Evolutionary conservation across 75 land plant genomes (phyloP), one percentile per base, ranked within the genome.

Genomic region (Isoetes taiwanensis): DNA sequence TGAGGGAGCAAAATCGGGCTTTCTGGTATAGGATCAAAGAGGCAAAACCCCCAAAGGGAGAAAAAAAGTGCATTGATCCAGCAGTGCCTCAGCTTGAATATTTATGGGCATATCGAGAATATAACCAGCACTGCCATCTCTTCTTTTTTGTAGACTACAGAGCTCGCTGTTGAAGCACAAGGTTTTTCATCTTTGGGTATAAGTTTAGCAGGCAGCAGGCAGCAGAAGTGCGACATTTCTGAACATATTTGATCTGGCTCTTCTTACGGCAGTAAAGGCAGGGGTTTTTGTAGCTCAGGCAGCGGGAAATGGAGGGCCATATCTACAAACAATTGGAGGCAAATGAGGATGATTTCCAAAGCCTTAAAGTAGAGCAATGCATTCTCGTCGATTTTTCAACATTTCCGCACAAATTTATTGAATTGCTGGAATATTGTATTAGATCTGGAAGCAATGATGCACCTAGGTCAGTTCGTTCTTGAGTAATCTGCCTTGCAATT

Each of bases 381-480:
- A 71, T 71, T 33, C 61, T 71, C 32, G 74, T 71, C 32, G 74
- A 71, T 59, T 71, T 71, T 64, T 32, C 74, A 32, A 64, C 68
- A 23, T 71, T 71, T 59, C 74, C 74, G 38, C 62, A 71, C 74
- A 71, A 71, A 42, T 65, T 71, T 50, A 71, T 71, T 34, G 74
- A 71, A 68, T 43, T 71, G 29, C 56, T 71, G 16, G 74, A 71
- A 39, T 68, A 71, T 30, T 71, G 74, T 32, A 59, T 71, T 41
- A 58, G 52, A 31, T 52, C 68, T 31, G 59, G 55, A 20, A 56
- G 57, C 39, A 32, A 59, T 33, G 74, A 71, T 28, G 55, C 41
- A 34, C 59, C 71, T 17, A 68, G 71, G 71, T 68, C 20, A 41
- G 40, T 61, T 30, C 21, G 41, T 27, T 32, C n/a, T 52, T 1